Percentiles rank a stretch among this genome's conserved stretches.
phyloP scores from a whole-genome alignment of 2,329 filamentous ascomycete genomes.

The Celoporthe dispersa region DNA sequence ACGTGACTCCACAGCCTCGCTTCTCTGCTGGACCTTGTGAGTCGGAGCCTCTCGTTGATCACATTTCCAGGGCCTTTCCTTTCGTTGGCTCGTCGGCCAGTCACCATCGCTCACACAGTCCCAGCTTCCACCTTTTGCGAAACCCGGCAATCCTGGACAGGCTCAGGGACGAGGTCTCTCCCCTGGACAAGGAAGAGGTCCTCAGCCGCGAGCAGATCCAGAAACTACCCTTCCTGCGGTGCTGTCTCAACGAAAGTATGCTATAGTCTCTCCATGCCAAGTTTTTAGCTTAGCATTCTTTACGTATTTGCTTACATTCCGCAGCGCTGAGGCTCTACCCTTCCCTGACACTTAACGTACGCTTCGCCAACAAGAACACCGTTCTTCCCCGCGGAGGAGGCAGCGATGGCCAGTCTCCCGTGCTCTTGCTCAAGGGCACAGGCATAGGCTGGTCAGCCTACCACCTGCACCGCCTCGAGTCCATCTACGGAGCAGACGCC shows the following conservation, averaged over 20 bases:
- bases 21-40: constrained; percentile 33
- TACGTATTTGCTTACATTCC: neutral
- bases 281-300: neutral
- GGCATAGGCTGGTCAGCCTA: constrained; percentile 36
- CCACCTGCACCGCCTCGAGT: constrained; percentile 32
- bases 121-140: constrained; percentile 15
- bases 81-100: neutral
- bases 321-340: constrained; percentile 7
- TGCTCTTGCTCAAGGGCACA: constrained; percentile 36
- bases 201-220: constrained; percentile 32
- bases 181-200: constrained; percentile 14
- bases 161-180: constrained; percentile 26
- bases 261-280: neutral
- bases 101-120: neutral
- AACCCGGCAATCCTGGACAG: constrained; percentile 6
- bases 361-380: constrained; percentile 30
- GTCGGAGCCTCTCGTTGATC: neutral
- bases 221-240: constrained; percentile 30
- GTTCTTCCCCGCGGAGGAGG: constrained; percentile 39
- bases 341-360: constrained; percentile 8
- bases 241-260: constrained; percentile 33
- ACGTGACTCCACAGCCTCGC: constrained; percentile 32
- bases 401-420: constrained; percentile 35
- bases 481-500: constrained; percentile 14
- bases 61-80: neutral